Base-by-base conservation (phyloP, 2,329 filamentous ascomycete genomes). In the Grosmannia clavigera region DNA sequence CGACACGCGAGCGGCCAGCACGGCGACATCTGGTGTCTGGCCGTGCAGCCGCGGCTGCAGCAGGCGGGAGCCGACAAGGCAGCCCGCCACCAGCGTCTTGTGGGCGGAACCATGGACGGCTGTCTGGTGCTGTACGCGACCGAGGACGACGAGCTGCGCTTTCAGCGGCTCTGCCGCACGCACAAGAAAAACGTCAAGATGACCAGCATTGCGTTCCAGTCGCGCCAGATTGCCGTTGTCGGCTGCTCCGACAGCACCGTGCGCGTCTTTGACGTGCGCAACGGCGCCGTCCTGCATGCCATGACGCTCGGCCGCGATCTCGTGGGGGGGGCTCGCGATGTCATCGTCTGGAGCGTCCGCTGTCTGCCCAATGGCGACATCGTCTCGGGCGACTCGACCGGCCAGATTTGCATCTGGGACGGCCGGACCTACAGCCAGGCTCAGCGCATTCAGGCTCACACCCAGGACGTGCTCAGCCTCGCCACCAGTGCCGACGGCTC, bases 231-330 rank as follows among this genome's bases (percentile, higher is more conserved):
- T 40, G 85, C 92, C 61, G 83, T 96, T 51, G 91, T 92, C 43
- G 94, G 94, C 27, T 97, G 94, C 71, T 92, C 91, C n/a, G 92
- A 99, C 74, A 92, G 91, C 72, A 90, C 85, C n/a, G 94, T 99
- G 65, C 87, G 92, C 63, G 82, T 94, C 58, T 95, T 92, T 73
- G 91, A 97, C 70, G 86, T 90, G 65, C 81, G 88, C 57, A 92
- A 83, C 68, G 89, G 90, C 16, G 81, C 84, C 58, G 79, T 89
- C 62, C 70, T 96, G 61, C 82, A 90, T 54, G 89, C 84, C 65
- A 94, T 99, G 80, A 92, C 90, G 0, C 75, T 97, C 40, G 94
- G 92, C 4, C 85, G 86, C 59, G 90, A 92, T 43, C 79, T 90
- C 12, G 76, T 78, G 9, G 88, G 88, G 53, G 89, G 89, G 7